Evolutionary conservation across 129 eudicot species (phyloP).

Genomic region (Arctium lappa): DNA sequence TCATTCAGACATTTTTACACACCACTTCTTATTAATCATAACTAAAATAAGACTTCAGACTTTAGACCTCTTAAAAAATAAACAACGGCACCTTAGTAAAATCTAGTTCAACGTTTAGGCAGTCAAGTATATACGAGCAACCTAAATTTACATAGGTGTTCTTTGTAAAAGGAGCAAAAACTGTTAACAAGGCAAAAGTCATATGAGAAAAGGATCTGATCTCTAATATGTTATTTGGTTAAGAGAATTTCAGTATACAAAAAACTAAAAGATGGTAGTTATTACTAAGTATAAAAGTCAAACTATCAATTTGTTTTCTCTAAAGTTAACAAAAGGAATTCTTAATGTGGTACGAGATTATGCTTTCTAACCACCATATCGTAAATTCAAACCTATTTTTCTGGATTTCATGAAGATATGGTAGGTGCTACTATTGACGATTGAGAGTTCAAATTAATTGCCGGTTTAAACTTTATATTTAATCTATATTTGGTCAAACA

Average conservation of each 20-base stretch:
- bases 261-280: neutral
- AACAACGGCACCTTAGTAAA: too few relatives aligned
- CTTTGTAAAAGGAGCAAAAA: neutral
- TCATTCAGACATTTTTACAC: too few relatives aligned
- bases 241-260: neutral
- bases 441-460: neutral
- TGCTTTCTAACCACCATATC: slow-evolving; percentile 12
- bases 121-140: neutral
- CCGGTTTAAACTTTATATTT: neutral
- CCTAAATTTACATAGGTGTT: neutral
- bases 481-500: neutral
- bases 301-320: neutral
- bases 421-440: neutral
- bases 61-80: too few relatives aligned
- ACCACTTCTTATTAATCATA: too few relatives aligned
- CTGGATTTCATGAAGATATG: neutral
- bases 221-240: neutral
- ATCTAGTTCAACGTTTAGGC: neutral
- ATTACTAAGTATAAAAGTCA: neutral
- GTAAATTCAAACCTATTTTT: slow-evolving; percentile 3
- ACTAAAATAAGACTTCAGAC: too few relatives aligned
- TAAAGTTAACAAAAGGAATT: slow-evolving; percentile 13
- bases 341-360: slow-evolving; percentile 1
- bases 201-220: neutral
- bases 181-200: neutral